Conservation (phyloP, 2,329 filamentous ascomycete species). For the Alternaria sp. region DNA sequence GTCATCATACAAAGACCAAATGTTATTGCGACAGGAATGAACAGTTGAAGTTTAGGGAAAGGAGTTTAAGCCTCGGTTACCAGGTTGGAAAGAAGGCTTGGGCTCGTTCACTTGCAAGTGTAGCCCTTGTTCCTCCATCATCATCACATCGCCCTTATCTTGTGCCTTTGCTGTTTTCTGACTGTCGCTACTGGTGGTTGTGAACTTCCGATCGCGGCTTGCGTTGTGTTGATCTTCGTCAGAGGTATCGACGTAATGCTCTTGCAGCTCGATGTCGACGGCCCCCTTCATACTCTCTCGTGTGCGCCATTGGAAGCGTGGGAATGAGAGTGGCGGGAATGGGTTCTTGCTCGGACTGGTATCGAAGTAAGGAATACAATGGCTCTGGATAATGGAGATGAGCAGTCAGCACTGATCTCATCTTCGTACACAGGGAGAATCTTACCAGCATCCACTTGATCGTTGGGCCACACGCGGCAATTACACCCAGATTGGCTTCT, state of each 20-base stretch:
- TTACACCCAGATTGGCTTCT: constrained; percentile 12
- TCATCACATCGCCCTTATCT: background rate
- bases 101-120: no score
- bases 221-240: background rate
- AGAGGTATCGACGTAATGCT: background rate
- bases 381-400: background rate
- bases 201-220: background rate
- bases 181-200: background rate
- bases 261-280: background rate
- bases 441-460: constrained; percentile 15
- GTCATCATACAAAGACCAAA: no score
- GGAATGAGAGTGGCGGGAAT: background rate
- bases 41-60: no score
- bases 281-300: background rate
- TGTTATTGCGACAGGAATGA: no score
- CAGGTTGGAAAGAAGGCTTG: no score
- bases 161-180: background rate
- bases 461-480: constrained; percentile 10
- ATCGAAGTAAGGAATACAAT: constrained; percentile 10
- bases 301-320: background rate
- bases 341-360: background rate
- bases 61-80: no score
- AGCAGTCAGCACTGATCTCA: no score
- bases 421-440: background rate
- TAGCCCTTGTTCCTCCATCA: no score